phyloP scores from a whole-genome alignment of 306 rosid genomes.

The Prunus fruticosa region DNA sequence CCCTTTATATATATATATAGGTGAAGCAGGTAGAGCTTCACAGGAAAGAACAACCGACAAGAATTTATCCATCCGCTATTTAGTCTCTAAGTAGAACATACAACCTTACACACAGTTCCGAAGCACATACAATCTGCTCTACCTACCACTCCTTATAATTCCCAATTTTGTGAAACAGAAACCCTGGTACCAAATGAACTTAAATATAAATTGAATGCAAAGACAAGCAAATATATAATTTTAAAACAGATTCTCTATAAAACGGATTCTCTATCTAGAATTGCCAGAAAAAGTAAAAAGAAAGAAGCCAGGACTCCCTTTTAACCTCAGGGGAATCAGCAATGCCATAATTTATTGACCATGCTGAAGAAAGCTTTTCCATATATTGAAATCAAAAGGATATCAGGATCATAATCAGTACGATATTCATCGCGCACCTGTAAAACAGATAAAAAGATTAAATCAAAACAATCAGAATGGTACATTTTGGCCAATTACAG shows the following conservation, averaged over 20 bases:
- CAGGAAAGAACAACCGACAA: background rate
- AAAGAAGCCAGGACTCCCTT: background rate
- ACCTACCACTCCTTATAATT: background rate
- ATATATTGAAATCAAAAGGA: slow-evolving; percentile 44
- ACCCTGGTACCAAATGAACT: background rate
- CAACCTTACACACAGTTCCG: background rate
- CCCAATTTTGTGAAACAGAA: background rate
- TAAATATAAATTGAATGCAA: background rate
- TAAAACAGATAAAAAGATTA: slow-evolving; percentile 16
- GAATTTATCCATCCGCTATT: background rate
- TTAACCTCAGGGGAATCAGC: background rate
- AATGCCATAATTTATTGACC: background rate
- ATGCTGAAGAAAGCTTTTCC: background rate
- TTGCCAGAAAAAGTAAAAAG: background rate
- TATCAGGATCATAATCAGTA: slow-evolving; percentile 99
- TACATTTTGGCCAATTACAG: slow-evolving; percentile 9
- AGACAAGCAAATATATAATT: background rate
- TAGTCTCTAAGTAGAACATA: background rate
- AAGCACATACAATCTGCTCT: background rate
- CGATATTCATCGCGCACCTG: slow-evolving; percentile 99
- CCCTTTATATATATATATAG: too few relatives aligned
- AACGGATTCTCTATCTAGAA: background rate
- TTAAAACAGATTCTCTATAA: background rate
- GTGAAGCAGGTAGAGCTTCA: background rate
- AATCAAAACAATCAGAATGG: slow-evolving; percentile 16